Evolutionary conservation across 768 basidiomycete genomes (phyloP), one percentile per base, ranked within the genome.

Genomic region (Suillus occidentalis): DNA sequence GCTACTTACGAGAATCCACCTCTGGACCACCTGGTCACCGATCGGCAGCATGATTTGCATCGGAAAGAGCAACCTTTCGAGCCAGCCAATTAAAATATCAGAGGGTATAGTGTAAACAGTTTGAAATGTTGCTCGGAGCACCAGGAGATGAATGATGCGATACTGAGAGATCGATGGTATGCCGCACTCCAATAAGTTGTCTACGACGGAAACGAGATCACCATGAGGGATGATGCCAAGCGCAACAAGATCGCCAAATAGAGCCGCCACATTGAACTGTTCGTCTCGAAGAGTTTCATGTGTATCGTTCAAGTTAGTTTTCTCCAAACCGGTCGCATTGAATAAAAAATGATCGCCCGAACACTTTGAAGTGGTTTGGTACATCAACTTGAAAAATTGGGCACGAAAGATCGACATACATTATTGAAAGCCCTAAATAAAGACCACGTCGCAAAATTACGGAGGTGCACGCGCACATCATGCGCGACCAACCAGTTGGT

Each of bases 161-260:
- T 42, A 63, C 20, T 63, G 63, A 12, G 40, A 34, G 34, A 63
- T 28, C 6, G 63, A 61, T n/a, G 59, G 12, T 31, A 61, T 31
- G 13, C 2, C 3, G 7, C 31, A 4, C 31, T 61, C 60, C 28
- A 63, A 45, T 9, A 63, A 62, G 55, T 14, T 2, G 31, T n/a
- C 18, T 13, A 60, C 37, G 28, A 58, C 13, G 10, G 18, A 28
- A 43, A 16, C 22, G 14, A 63, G 14, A 31, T 22, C 2, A 37
- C 1, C 9, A 25, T 8, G 8, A 40, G 36, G 18, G 53, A 63
- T 63, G 25, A 56, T 16, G 12, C 60, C 63, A 14, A 61, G 14
- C 9, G 63, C 42, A 13, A 43, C 57, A 22, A 63, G 60, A 36
- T 63, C 63, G n/a, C 63, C 63, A n/a, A 28, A 61, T 18, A 63